Evolutionary conservation across 495 filamentous ascomycete genomes (phyloP).

Genomic region (Aspergillus haitiensis): DNA sequence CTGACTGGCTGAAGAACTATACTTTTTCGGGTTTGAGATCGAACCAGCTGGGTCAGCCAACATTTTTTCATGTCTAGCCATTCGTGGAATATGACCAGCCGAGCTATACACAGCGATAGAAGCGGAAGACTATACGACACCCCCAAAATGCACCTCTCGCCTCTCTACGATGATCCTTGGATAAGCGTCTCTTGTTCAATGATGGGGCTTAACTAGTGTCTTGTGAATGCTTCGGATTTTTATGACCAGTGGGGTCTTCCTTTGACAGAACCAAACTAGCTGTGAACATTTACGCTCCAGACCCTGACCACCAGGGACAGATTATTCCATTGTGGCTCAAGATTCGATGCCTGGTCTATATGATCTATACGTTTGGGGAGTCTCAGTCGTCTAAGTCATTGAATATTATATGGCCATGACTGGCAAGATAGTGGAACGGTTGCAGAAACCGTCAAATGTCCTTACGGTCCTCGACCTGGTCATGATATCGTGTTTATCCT

Average conservation of each 20-base stretch:
- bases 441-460: slow-evolving; percentile 9
- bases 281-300: slow-evolving; percentile 16
- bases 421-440: slow-evolving; percentile 15
- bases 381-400: background rate
- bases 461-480: background rate
- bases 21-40: background rate
- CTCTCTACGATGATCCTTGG: slow-evolving; percentile 7
- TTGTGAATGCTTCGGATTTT: background rate
- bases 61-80: background rate
- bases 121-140: slow-evolving; percentile 10
- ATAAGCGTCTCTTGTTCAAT: background rate
- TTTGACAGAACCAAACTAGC: slow-evolving; percentile 11
- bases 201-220: slow-evolving; percentile 1
- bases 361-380: background rate
- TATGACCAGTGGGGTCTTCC: background rate
- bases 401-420: background rate
- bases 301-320: slow-evolving; percentile 13
- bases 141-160: slow-evolving; percentile 7
- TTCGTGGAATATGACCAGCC: background rate
- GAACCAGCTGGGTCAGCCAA: background rate
- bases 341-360: slow-evolving; percentile 1
- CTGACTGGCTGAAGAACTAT: background rate
- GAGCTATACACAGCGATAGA: slow-evolving; percentile 14
- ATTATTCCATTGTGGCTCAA: slow-evolving; percentile 12
- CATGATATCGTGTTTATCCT: slow-evolving; percentile 14